Conservation (phyloP, 2,329 filamentous ascomycete genomes). For the Capronia coronata region DNA sequence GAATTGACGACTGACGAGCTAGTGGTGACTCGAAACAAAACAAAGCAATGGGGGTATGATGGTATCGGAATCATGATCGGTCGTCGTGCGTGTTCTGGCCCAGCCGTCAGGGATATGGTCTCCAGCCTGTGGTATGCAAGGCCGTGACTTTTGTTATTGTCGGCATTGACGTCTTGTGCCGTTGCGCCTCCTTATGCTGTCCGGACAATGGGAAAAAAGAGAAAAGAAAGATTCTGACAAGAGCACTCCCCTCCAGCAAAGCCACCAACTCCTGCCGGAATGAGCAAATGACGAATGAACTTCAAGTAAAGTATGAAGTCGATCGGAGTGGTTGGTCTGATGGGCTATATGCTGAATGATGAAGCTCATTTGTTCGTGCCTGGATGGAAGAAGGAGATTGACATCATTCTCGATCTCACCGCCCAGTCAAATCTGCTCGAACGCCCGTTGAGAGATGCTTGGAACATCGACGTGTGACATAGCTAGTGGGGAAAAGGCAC, state of each 20-base stretch:
- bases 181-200: background rate
- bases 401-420: conserved; percentile 4
- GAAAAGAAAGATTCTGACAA: background rate
- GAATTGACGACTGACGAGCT: background rate
- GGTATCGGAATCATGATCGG: conserved; percentile 21
- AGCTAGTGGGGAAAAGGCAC: conserved; percentile 4
- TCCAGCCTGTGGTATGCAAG: background rate
- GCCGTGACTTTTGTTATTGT: background rate
- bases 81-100: conserved; percentile 7
- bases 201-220: conserved; percentile 1
- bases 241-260: background rate
- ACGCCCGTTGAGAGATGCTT: background rate
- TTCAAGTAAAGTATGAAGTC: background rate
- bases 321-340: background rate
- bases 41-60: conserved; percentile 20
- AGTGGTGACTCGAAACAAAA: conserved; percentile 4
- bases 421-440: conserved; percentile 6
- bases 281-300: background rate
- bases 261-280: background rate
- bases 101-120: too few species aligned
- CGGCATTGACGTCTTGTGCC: background rate
- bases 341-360: conserved; percentile 4
- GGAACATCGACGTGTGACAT: conserved; percentile 6
- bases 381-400: background rate
- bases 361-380: background rate